Evolutionary conservation across 2,329 filamentous ascomycete species (phyloP), one percentile per base, ranked within the genome.

Genomic region (Beauveria scarabaeidicola): DNA sequence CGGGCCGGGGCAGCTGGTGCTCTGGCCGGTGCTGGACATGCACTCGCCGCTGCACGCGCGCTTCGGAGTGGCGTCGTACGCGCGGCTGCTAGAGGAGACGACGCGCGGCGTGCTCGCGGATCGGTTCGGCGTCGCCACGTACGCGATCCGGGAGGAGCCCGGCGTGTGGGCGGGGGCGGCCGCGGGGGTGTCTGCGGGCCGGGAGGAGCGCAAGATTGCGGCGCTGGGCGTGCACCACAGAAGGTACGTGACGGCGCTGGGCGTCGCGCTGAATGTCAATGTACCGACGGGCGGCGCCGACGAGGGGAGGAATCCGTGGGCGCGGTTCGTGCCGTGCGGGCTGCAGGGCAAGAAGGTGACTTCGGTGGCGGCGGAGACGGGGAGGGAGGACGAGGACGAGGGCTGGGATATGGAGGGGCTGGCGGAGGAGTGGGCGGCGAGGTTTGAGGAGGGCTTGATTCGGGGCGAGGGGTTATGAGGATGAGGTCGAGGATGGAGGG

Each of bases 11-110:
- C 94, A 99, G 72, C 75, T 96, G 52, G 89, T 97, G 40, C 84
- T 92, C n/a, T 99, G 96, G 78, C 91, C 93, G 3, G 84, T 97
- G 54, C 72, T 96, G n/a, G 91, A 96, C 71, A 80, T 97, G 60
- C 84, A 83, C 58, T 79, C 82, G 7, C 68, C 72, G 0, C 64
- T 73, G 11, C 82, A 91, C 64, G 74, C 76, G 0, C 76, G 69
- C 50, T 77, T 94, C 21, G 86, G 82, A 5, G 87, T 94, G 13
- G 78, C 90, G 19, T 83, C 82, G 62, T 96, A 96, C 73, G 88
- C 96, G 6, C 81, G 84, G 40, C 73, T 91, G 36, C 80, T 99
- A 1, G 92, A 99, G 71, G 79, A 85, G 62, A 85, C 84, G 0
- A 87, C 95, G 1, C 88, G 91, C 43, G 80, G 81, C 7, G 79